Base-by-base conservation (phyloP, 345 rosid species). In the Mangifera indica region DNA sequence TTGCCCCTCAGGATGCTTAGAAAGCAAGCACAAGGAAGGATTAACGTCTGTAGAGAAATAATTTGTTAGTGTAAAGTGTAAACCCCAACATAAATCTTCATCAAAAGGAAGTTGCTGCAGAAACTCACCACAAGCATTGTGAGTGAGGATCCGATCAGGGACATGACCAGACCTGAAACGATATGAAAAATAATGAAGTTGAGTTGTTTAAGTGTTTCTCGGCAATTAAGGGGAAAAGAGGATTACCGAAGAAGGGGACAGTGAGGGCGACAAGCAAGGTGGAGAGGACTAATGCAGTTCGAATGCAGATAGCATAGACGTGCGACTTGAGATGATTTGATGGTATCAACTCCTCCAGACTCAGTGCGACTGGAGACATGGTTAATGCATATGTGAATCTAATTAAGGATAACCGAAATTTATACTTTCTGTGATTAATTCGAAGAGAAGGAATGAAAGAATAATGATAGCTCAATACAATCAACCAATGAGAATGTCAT, bases 1-100 rank as follows among this genome's bases (percentile, higher is more conserved):
- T 85, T 90, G 24, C 77, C 81, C 83, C 86, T 76, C 79, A 83
- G 14, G 71, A 94, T 94, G 82, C 97, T 90, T 85, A 94, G 80
- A 81, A 81, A 94, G 81, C 98, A 94, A 77, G 85, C 95, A 5
- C 93, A 88, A 0, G 98, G 98, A 81, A 94, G 91, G 77, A 94
- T 90, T 84, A 94, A 75, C 21, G 97, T 89, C 98, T 94, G 86
- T 80, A 60, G 29, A 1, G 1, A 58, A 59, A 56, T 5, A 21
- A 22, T 40, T 21, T 24, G 21, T 40, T 13, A 68, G 21, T 3
- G 40, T 21, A 20, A 12, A 68, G 21, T 3, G 40, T 21, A 20
- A 12, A 46, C n/a, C 40, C 0, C 2, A 40, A n/a, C 40, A 3
- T 22, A 56, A 34, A 18, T 17, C 29, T 37, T 7, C 42, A 37